Conservation (phyloP, 2,329 filamentous ascomycete species). For the Oidium heveae region DNA sequence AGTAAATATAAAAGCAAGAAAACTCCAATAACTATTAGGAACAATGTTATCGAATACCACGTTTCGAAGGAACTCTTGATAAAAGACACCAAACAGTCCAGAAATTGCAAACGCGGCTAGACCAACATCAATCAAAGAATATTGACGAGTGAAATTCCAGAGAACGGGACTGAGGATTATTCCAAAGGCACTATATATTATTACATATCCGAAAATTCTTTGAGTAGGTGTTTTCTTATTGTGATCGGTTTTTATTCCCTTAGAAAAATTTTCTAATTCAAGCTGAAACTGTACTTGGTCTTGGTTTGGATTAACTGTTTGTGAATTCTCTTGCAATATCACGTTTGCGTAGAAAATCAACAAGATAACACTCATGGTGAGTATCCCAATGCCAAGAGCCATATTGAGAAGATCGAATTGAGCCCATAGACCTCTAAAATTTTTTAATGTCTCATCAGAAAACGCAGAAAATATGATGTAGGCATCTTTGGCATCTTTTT, state of each 20-base stretch:
- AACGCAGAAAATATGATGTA: slow-evolving; percentile 43
- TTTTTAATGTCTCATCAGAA: slow-evolving; percentile 48
- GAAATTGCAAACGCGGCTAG: slow-evolving; percentile 7
- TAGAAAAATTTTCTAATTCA: slow-evolving; percentile 20
- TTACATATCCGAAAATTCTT: slow-evolving; percentile 6
- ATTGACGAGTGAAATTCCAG: slow-evolving; percentile 5
- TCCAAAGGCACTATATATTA: slow-evolving; percentile 10
- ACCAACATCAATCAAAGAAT: slow-evolving; percentile 6
- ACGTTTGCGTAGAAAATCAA: slow-evolving; percentile 48
- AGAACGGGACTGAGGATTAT: slow-evolving; percentile 6
- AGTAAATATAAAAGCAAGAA: slow-evolving; percentile 57
- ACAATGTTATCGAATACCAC: slow-evolving; percentile 24
- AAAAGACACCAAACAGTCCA: slow-evolving; percentile 16
- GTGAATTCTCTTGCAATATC: slow-evolving; percentile 26
- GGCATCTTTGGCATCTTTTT: slow-evolving; percentile 18
- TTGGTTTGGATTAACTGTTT: slow-evolving; percentile 28
- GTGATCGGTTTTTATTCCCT: slow-evolving; percentile 5
- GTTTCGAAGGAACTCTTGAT: slow-evolving; percentile 12
- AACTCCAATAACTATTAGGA: slow-evolving; percentile 68
- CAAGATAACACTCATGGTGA: slow-evolving; percentile 39
- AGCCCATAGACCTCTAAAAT: slow-evolving; percentile 75
- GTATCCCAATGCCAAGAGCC: slow-evolving; percentile 49
- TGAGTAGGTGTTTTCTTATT: slow-evolving; percentile 9
- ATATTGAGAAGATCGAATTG: slow-evolving; percentile 76
- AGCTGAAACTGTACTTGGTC: slow-evolving; percentile 32